Evolutionary conservation across 129 eudicot species (phyloP), one percentile per base, ranked within the genome.

Genomic region (Escallonia herrerae): DNA sequence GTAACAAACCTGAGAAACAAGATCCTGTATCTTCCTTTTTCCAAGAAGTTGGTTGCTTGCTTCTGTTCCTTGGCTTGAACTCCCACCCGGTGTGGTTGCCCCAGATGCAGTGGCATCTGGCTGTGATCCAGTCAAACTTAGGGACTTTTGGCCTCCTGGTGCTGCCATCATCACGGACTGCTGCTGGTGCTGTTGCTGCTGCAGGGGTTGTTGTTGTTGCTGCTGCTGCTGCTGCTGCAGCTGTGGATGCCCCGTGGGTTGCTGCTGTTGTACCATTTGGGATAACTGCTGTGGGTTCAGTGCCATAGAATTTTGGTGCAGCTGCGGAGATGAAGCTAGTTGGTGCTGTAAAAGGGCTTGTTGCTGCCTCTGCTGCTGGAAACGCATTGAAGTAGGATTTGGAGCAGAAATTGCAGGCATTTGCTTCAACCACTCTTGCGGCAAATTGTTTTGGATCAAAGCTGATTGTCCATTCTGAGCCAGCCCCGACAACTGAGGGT

Each of bases 81-180:
- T 91, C 57, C 97, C 96, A 56, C 96, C 97, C 5, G 97, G 94
- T 8, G 97, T 87, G 56, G 97, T 87, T 15, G 95, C 72, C 51
- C 96, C 96, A 4, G 97, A 91, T 59, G 78, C 95, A 69, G 97
- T 87, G 54, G 91, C 95, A 81, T 87, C 97, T 10, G 97, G 97
- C 68, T 91, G 96, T 22, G 96, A 85, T 71, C 96, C 97, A 7
- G 96, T 85, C 74, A 91, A 77, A 81, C 97, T 91, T 10, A 87
- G 47, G 15, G 97, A 78, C 62, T 83, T 87, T 70, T 91, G 97
- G 65, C 95, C 90, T 5, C 84, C 76, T 4, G 95, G 88, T 40
- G 73, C 90, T 49, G 71, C 90, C 65, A 81, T 71, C 58, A 88
- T 83, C 5, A 96, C 91, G n/a, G 97, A 83, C 76, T 84, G 94